Conservation (phyloP, 305 asterid species). For the Nicotiana rustica region DNA sequence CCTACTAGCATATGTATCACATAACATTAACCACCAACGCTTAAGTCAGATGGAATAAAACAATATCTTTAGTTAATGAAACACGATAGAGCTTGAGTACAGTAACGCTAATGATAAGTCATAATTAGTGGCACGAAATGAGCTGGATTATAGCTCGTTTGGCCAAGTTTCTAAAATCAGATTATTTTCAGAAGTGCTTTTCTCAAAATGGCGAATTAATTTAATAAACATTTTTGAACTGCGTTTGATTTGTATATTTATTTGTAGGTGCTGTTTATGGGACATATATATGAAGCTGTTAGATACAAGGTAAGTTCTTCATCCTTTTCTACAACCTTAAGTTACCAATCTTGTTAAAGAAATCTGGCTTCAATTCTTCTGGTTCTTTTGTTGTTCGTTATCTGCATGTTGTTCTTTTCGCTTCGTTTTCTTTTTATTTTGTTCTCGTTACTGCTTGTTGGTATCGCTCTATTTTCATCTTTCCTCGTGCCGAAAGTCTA, state of each 20-base stretch:
- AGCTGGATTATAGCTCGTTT: neutral
- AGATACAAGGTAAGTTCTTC: conserved; percentile 59
- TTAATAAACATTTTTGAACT: too few relatives aligned
- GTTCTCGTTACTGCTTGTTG: too few relatives aligned
- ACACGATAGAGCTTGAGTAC: neutral
- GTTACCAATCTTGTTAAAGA: neutral
- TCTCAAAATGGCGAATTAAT: too few relatives aligned
- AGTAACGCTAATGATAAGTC: neutral
- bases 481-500: too few relatives aligned
- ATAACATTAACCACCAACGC: too few relatives aligned
- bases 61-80: neutral
- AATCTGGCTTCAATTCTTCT: neutral
- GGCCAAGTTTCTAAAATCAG: too few relatives aligned
- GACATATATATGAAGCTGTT: conserved; percentile 66
- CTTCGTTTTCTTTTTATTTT: too few relatives aligned
- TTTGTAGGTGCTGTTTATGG: conserved; percentile 78
- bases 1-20: too few relatives aligned
- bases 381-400: neutral
- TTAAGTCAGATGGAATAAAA: too few relatives aligned
- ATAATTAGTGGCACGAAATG: neutral
- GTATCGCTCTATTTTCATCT: too few relatives aligned
- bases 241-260: conserved; percentile 26
- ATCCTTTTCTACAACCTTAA: neutral
- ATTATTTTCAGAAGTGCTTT: too few relatives aligned
- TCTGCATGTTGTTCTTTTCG: too few relatives aligned